phyloP scores from a whole-genome alignment of 2,329 filamentous ascomycete species.

The Verruconis gallopava region DNA sequence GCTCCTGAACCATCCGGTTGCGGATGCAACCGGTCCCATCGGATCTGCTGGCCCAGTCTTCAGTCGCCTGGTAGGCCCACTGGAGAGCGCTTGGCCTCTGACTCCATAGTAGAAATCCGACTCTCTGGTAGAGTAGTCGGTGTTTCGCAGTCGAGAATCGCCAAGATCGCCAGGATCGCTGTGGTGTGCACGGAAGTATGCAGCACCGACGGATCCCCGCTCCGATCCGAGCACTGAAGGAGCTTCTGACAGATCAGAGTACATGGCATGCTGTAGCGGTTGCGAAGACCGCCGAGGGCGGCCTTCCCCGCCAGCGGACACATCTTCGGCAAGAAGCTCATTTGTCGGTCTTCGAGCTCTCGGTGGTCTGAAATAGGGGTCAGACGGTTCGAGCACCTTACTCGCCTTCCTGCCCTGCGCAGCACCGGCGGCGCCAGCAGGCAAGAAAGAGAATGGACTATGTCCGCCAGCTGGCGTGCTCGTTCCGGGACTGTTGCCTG shows the following conservation, averaged over 20 bases:
- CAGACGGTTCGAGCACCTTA: conserved; percentile 30
- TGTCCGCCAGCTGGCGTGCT: conserved; percentile 62
- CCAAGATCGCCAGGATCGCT: conserved; percentile 24
- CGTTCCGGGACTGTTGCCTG: conserved; percentile 49
- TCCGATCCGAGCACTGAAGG: conserved; percentile 20
- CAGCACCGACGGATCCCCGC: conserved; percentile 24
- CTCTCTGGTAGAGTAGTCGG: conserved; percentile 87
- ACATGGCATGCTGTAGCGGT: not conserved
- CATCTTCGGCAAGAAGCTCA: conserved; percentile 22
- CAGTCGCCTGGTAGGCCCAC: conserved; percentile 62
- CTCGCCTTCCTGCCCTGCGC: conserved; percentile 19
- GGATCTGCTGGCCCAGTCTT: conserved; percentile 93
- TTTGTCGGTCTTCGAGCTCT: conserved; percentile 54
- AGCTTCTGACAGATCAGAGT: not conserved
- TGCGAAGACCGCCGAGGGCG: not conserved
- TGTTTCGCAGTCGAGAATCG: conserved; percentile 34
- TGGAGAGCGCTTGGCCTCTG: conserved; percentile 69
- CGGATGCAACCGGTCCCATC: conserved; percentile 78
- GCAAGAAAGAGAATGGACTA: conserved; percentile 59
- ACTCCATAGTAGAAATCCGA: conserved; percentile 96
- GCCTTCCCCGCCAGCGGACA: not conserved
- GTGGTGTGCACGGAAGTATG: conserved; percentile 37
- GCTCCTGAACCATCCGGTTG: conserved; percentile 75
- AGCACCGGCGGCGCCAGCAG: conserved; percentile 37
- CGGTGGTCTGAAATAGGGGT: conserved; percentile 84